Evolutionary conservation across 371 early-diverging fungal species (phyloP).

Genomic region (Saksenaea oblongispora): DNA sequence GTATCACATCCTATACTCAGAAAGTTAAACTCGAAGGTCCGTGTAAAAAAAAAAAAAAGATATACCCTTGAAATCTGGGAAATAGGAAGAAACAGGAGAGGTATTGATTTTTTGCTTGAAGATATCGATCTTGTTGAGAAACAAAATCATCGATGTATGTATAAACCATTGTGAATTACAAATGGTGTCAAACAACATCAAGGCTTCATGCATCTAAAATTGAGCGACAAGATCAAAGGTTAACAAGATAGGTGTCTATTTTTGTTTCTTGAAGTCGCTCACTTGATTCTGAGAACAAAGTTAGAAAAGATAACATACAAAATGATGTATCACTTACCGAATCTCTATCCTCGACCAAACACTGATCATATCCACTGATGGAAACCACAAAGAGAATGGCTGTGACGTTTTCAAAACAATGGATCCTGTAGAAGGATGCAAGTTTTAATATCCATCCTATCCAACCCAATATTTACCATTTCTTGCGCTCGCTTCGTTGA

Average conservation of each 20-base stretch:
- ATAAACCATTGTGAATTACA: slow-evolving; percentile 95
- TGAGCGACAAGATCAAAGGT: background rate
- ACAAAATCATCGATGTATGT: slow-evolving; percentile 90
- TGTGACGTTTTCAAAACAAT: slow-evolving; percentile 93
- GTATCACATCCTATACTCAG: slow-evolving; percentile 21
- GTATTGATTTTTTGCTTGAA: slow-evolving; percentile 83
- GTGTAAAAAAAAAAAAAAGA: background rate
- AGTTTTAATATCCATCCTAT: background rate
- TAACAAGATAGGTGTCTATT: background rate
- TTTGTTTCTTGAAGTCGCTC: background rate
- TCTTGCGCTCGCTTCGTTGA: slow-evolving; percentile 90
- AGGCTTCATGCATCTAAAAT: slow-evolving; percentile 88
- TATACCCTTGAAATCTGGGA: slow-evolving; percentile 85
- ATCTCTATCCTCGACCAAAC: slow-evolving; percentile 89
- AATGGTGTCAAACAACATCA: slow-evolving; percentile 93
- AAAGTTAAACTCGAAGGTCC: background rate
- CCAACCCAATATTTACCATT: slow-evolving; percentile 56
- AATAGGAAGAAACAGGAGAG: slow-evolving; percentile 79
- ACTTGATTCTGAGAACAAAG: slow-evolving; percentile 25
- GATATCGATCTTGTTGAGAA: slow-evolving; percentile 96
- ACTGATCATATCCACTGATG: slow-evolving; percentile 93
- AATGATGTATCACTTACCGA: slow-evolving; percentile 64
- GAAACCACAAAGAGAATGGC: slow-evolving; percentile 93
- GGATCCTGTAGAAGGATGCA: slow-evolving; percentile 53
- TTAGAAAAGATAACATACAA: background rate